phyloP scores from a whole-genome alignment of 441 rosid genomes.

The Geranium incanum region DNA sequence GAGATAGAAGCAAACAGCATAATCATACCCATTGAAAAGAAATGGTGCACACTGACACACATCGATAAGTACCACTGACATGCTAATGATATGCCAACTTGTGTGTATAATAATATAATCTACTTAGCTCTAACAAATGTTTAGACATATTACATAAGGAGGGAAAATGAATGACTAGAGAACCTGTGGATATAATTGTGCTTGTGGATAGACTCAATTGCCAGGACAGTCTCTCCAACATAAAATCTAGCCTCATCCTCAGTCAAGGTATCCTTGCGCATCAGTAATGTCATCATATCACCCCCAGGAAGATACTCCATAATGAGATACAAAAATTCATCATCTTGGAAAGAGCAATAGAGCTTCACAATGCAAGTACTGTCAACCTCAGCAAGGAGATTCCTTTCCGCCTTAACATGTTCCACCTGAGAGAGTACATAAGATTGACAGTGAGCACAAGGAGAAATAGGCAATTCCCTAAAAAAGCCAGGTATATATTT shows the following conservation, averaged over 20 bases:
- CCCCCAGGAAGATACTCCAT: constrained; percentile 32
- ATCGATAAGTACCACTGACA: background rate
- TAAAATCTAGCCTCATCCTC: constrained; percentile 25
- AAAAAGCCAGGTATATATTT: background rate
- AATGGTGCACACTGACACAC: background rate
- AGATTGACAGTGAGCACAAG: background rate
- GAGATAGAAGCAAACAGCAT: background rate
- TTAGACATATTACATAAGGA: too few species aligned
- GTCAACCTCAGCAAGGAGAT: constrained; percentile 29
- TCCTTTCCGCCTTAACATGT: constrained; percentile 28
- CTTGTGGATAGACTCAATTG: constrained; percentile 32
- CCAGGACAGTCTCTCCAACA: constrained; percentile 26
- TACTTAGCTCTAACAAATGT: too few species aligned
- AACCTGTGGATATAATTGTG: constrained; percentile 29
- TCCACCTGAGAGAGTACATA: constrained; percentile 18
- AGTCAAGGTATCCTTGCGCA: constrained; percentile 29
- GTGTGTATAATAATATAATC: background rate
- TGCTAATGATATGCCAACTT: background rate
- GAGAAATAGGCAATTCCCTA: background rate
- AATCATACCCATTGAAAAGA: background rate
- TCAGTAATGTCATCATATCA: constrained; percentile 28
- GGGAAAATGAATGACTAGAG: background rate
- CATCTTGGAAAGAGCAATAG: constrained; percentile 8
- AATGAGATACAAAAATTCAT: constrained; percentile 23
- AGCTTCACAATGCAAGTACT: constrained; percentile 29